Conservation (phyloP, 345 rosid species). For the Populus ilicifolia region DNA sequence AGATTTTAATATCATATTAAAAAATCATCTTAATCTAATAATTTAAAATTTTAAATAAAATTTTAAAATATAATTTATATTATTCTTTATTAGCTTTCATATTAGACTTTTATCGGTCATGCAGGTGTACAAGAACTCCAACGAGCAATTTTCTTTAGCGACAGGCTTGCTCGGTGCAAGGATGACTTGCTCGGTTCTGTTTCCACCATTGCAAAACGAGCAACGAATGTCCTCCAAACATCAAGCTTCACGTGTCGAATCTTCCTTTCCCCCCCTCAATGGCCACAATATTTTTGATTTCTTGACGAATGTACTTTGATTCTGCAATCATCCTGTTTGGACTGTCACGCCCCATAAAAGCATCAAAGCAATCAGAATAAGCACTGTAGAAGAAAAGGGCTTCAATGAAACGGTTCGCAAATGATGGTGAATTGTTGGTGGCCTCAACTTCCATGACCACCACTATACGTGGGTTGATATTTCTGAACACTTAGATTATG, state of each 20-base stretch:
- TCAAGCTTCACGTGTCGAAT: constrained; percentile 24
- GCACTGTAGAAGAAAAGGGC: constrained; percentile 38
- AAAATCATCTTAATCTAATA: too few relatives aligned
- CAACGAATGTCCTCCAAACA: constrained; percentile 30
- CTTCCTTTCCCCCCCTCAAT: constrained; percentile 31
- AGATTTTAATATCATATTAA: too few relatives aligned
- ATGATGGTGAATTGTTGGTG: constrained; percentile 43
- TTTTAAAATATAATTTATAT: too few relatives aligned
- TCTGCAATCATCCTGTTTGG: constrained; percentile 15
- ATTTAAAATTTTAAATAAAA: too few relatives aligned
- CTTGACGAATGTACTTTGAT: constrained; percentile 3
- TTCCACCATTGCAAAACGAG: constrained; percentile 28
- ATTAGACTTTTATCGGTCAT: constrained; percentile 23
- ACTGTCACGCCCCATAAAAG: constrained; percentile 20
- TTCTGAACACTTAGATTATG: constrained; percentile 33
- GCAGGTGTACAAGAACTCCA: constrained; percentile 27
- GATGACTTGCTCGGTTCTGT: constrained; percentile 26
- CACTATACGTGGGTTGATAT: constrained; percentile 38
- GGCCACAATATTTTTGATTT: constrained; percentile 23
- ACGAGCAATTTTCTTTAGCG: constrained; percentile 15
- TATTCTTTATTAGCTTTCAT: too few relatives aligned
- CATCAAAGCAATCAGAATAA: constrained; percentile 30
- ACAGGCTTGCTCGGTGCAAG: constrained; percentile 23
- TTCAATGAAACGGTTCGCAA: constrained; percentile 48
- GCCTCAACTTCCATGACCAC: constrained; percentile 50